These are phyloP conservation scores for Eucommia ulmoides DNA, from an alignment of 257 asterid genomes.

Conservation along the genomic window DNA sequence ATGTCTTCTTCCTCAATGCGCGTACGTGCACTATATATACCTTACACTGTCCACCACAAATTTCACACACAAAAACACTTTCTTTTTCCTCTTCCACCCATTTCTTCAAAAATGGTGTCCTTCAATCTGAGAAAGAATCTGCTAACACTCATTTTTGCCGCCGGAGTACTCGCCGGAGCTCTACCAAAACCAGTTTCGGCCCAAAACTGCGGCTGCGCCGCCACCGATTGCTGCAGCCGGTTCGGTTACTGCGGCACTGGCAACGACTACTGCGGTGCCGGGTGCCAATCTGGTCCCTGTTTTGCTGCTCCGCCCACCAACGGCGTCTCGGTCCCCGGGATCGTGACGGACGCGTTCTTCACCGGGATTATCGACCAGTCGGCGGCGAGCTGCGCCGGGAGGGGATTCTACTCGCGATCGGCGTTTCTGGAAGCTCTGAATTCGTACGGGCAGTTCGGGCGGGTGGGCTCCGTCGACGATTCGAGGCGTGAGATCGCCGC, in stretches of 20 bases:
- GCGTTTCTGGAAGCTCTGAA: conserved; percentile 29
- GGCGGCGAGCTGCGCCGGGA: conserved; percentile 22
- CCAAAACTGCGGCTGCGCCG: conserved; percentile 33
- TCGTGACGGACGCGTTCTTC: conserved; percentile 32
- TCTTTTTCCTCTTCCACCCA: no score
- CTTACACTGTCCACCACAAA: no score
- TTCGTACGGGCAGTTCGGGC: conserved; percentile 26
- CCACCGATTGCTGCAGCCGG: conserved; percentile 30
- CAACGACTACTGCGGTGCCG: conserved; percentile 24
- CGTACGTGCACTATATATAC: no score
- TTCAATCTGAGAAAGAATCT: neutral
- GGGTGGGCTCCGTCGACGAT: conserved; percentile 16
- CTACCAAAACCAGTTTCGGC: conserved; percentile 3
- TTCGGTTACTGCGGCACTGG: conserved; percentile 36
- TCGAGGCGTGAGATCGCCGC: conserved; percentile 46
- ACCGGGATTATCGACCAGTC: conserved; percentile 27
- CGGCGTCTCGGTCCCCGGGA: conserved; percentile 12
- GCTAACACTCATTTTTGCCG: neutral
- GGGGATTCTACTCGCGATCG: conserved; percentile 32
- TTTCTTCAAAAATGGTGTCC: neutral
- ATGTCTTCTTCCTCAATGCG: no score
- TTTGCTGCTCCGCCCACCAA: conserved; percentile 9
- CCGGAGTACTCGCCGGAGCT: conserved; percentile 12
- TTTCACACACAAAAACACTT: no score
- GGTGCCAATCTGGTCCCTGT: conserved; percentile 34